Percentiles rank a stretch among this genome's conserved stretches.
phyloP scores from a whole-genome alignment of 306 rosid genomes.

The Ormosia semicastrata region DNA sequence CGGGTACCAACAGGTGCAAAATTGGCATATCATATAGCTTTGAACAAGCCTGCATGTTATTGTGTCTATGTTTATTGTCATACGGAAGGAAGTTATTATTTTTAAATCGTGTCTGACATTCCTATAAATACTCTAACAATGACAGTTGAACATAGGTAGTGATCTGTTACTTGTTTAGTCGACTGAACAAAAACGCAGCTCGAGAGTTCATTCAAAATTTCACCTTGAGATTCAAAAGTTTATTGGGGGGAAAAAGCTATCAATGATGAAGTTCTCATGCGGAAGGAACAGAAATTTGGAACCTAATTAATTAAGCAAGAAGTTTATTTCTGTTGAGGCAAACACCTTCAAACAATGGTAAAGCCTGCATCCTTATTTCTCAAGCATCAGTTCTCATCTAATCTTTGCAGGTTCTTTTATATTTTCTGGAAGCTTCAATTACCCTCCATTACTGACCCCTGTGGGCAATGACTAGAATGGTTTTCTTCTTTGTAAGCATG shows the following conservation, averaged over 20 bases:
- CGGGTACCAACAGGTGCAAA: not conserved
- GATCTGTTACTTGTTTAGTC: not conserved
- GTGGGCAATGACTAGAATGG: too few species aligned
- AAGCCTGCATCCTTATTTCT: not conserved
- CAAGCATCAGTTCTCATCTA: not conserved
- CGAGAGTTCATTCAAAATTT: not conserved
- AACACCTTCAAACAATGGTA: not conserved
- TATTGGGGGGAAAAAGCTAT: not conserved
- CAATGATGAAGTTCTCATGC: not conserved
- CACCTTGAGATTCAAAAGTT: not conserved
- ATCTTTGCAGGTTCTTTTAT: not conserved
- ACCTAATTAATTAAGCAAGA: not conserved
- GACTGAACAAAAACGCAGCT: not conserved
- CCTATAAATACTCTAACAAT: not conserved
- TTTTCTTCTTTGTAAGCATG: not conserved
- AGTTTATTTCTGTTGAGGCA: not conserved
- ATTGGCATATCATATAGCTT: not conserved
- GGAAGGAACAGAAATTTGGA: not conserved
- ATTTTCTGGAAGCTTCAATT: not conserved
- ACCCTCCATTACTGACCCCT: not conserved
- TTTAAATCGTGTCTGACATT: not conserved
- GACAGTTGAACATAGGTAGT: not conserved
- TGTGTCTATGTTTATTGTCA: not conserved
- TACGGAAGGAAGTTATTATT: not conserved
- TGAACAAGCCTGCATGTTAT: not conserved